Evolutionary conservation across 2,329 filamentous ascomycete species (phyloP), one percentile per base, ranked within the genome.

Genomic region (Teratosphaeria viscida): DNA sequence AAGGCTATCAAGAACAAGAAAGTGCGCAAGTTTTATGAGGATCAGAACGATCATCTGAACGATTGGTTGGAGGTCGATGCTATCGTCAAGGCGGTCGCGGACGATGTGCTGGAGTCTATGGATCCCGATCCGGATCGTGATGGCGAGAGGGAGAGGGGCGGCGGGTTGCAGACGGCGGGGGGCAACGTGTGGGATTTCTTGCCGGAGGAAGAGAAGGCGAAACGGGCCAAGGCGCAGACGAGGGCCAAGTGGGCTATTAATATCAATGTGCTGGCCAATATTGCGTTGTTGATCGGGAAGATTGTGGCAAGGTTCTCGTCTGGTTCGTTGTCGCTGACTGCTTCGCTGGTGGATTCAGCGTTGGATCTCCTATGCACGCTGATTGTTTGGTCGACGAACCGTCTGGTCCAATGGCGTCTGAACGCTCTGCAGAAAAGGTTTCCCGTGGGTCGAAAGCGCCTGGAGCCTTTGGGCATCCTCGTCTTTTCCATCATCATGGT

Each of bases 401-500:
- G 74, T 57, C 67, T 85, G 52, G 84, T 86, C 2, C 72, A 78
- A 12, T 86, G 84, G 84, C 77, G 78, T 23, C 68, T 85, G 4
- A 69, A 72, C 4, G 71, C 74, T 2, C 72, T 85, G 10, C 75
- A 76, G 57, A 77, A 79, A 61, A 78, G 77, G 37, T 86, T 85
- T 66, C 83, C 83, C 0, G 82, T 85, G 26, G 80, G 81, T 4
- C 75, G 80, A 29, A 75, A 77, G 54, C 77, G 83, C 8, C 76
- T 86, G 7, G 83, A 85, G 63, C 83, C 83, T 0, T 74, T 85
- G 7, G 83, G 83, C 1, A 84, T 86, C 54, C 75, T 86, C 10
- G 82, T 85, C 55, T 85, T 85, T 71, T 81, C 79, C 29, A 81
- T 85, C 62, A 80, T 83, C 62, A 86, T 86, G 83, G 77, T 85